These are phyloP conservation scores for Camellia japonica DNA, from an alignment of 148 eudicot genomes.

Conservation along the genomic window DNA sequence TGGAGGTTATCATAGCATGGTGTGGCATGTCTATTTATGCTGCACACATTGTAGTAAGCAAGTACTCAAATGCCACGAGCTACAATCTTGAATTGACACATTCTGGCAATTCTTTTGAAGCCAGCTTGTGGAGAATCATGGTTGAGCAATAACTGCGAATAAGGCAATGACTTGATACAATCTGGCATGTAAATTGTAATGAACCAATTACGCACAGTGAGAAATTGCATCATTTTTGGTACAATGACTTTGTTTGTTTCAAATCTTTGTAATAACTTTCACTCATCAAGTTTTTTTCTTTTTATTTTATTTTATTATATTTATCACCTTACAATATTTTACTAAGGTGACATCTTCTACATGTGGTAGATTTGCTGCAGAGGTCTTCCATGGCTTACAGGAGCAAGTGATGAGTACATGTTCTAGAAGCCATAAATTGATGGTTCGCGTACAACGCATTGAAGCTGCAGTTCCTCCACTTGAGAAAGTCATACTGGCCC, in stretches of 20 bases:
- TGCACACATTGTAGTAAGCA: too few species aligned
- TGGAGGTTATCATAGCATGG: too few species aligned
- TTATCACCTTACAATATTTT: neutral
- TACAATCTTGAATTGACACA: too few species aligned
- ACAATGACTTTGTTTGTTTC: neutral
- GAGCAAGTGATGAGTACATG: constrained; percentile 73
- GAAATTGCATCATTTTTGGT: neutral
- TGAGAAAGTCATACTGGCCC: constrained; percentile 85
- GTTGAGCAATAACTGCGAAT: neutral
- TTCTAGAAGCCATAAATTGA: constrained; percentile 86
- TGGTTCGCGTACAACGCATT: constrained; percentile 64
- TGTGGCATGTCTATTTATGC: too few species aligned
- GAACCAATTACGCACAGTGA: neutral
- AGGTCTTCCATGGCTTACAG: constrained; percentile 88
- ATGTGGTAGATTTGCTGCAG: constrained; percentile 79
- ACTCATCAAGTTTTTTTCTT: neutral
- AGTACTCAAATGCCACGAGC: too few species aligned
- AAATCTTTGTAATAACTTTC: neutral
- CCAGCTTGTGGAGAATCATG: neutral
- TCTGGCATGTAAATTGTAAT: neutral
- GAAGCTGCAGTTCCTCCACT: constrained; percentile 80
- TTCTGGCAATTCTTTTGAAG: neutral
- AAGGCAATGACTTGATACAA: neutral
- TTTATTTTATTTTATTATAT: neutral
- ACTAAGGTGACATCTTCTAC: constrained; percentile 19